Percentiles rank a stretch among this genome's conserved stretches.
Evolutionary conservation across 257 asterid genomes (phyloP).

Genomic region (Echium plantagineum): DNA sequence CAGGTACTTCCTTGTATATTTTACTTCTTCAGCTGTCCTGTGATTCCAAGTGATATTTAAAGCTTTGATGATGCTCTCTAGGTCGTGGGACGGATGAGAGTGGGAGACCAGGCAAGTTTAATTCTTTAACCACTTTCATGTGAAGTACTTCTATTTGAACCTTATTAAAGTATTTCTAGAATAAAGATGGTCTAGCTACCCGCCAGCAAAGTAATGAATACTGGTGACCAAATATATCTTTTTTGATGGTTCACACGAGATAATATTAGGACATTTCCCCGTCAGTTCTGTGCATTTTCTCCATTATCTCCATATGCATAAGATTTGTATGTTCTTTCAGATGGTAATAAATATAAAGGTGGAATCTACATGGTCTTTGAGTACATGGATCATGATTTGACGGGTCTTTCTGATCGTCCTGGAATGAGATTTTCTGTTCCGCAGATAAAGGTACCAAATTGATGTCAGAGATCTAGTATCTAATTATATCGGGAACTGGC

Average conservation of each 20-base stretch:
- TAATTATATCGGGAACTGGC: too few relatives aligned
- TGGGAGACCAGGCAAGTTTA: slow-evolving; percentile 43
- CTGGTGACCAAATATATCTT: too few relatives aligned
- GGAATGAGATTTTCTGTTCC: slow-evolving; percentile 76
- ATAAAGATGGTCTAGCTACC: too few relatives aligned
- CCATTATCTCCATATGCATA: neutral
- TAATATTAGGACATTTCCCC: neutral
- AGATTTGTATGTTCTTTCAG: slow-evolving; percentile 23
- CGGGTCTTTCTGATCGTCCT: slow-evolving; percentile 94
- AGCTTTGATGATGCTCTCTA: slow-evolving; percentile 7
- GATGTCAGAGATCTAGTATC: neutral
- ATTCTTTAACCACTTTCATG: slow-evolving; percentile 29
- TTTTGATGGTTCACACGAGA: neutral
- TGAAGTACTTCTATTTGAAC: neutral
- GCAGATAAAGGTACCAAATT: slow-evolving; percentile 62
- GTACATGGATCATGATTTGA: slow-evolving; percentile 89
- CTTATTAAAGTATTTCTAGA: too few relatives aligned
- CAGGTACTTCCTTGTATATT: slow-evolving; percentile 30
- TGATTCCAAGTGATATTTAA: neutral
- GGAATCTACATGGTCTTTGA: slow-evolving; percentile 94
- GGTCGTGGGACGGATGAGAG: slow-evolving; percentile 68
- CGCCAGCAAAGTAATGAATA: too few relatives aligned
- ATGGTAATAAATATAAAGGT: slow-evolving; percentile 79
- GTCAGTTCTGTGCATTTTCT: neutral
- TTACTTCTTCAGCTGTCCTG: neutral